A percentile compares a stretch with the other conserved stretches of the same genome.
phyloP scores from a whole-genome alignment of 1,284 basidiomycete genomes.

The Microbotryum saponariae region DNA sequence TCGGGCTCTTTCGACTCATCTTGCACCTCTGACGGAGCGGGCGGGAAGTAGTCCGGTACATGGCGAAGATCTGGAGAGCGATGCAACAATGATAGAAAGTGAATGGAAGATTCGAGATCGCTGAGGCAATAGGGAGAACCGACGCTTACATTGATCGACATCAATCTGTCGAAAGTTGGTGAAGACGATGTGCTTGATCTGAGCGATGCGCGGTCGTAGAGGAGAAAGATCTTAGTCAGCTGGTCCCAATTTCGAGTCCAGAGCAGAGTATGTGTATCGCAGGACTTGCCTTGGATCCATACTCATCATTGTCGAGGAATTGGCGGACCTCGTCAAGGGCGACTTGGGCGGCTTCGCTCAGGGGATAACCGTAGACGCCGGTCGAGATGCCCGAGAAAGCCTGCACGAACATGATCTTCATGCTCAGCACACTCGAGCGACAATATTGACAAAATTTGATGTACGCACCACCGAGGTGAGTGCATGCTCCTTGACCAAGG shows the following conservation, averaged over 20 bases:
- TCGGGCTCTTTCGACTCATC: too few species aligned
- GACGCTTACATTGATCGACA: constrained; percentile 5
- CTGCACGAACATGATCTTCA: constrained; percentile 33
- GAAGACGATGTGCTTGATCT: constrained; percentile 67
- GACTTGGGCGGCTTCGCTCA: constrained; percentile 59
- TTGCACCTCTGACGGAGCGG: too few species aligned
- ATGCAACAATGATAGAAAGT: too few species aligned
- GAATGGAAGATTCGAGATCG: too few species aligned
- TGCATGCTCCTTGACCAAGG: constrained; percentile 54
- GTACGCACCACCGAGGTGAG: constrained; percentile 44
- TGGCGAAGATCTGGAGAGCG: too few species aligned
- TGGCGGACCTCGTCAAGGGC: constrained; percentile 56
- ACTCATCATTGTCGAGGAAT: constrained; percentile 49
- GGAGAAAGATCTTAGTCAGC: too few species aligned
- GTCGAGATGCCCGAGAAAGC: constrained; percentile 75
- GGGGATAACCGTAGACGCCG: constrained; percentile 70
- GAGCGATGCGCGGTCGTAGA: background rate
- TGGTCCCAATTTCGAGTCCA: too few species aligned
- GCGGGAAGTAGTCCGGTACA: too few species aligned
- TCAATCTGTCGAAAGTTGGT: constrained; percentile 63
- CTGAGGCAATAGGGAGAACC: too few species aligned
- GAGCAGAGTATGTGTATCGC: constrained; percentile 2
- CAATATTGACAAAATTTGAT: background rate
- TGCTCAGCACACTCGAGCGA: background rate
- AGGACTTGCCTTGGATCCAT: background rate